phyloP scores from a whole-genome alignment of 2,329 filamentous ascomycete genomes.

The Stachybotrys elegans region DNA sequence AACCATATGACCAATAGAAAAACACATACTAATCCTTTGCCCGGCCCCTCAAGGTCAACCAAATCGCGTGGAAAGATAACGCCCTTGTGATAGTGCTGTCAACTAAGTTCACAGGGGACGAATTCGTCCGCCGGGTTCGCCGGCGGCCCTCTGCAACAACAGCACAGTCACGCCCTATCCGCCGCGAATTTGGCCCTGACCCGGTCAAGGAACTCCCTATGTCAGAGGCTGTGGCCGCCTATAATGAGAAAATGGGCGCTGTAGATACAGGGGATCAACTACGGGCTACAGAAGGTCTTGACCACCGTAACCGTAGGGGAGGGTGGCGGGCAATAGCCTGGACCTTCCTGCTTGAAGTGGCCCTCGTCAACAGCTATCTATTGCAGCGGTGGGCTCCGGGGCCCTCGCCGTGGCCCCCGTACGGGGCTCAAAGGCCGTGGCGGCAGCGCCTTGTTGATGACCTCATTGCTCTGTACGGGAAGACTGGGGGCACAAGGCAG shows the following conservation, averaged over 20 bases:
- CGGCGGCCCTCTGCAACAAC: constrained; percentile 5
- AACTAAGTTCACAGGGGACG: constrained; percentile 2
- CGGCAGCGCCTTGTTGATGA: constrained; percentile 2
- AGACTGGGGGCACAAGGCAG: background rate
- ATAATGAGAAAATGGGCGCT: constrained; percentile 9
- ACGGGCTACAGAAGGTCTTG: constrained; percentile 1
- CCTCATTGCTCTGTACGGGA: constrained; percentile 3
- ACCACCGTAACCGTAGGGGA: constrained; percentile 6
- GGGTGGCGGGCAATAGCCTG: constrained; percentile 10
- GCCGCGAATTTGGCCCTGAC: constrained; percentile 8
- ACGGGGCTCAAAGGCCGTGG: constrained; percentile 1
- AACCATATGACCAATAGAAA: background rate
- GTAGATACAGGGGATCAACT: constrained; percentile 9
- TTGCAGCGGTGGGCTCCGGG: constrained; percentile 3
- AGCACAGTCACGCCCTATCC: constrained; percentile 2
- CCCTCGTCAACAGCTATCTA: constrained; percentile 9
- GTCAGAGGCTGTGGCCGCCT: constrained; percentile 2
- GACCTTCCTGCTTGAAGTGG: constrained; percentile 10
- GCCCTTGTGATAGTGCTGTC: constrained; percentile 9
- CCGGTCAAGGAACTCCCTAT: constrained; percentile 2
- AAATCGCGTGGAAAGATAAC: constrained; percentile 13
- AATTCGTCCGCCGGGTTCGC: background rate
- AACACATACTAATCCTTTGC: constrained; percentile 7
- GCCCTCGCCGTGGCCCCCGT: background rate
- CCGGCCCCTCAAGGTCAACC: constrained; percentile 5